Conservation (phyloP, 176 grass and related monocot genomes). For the Calamus simplicifolius region DNA sequence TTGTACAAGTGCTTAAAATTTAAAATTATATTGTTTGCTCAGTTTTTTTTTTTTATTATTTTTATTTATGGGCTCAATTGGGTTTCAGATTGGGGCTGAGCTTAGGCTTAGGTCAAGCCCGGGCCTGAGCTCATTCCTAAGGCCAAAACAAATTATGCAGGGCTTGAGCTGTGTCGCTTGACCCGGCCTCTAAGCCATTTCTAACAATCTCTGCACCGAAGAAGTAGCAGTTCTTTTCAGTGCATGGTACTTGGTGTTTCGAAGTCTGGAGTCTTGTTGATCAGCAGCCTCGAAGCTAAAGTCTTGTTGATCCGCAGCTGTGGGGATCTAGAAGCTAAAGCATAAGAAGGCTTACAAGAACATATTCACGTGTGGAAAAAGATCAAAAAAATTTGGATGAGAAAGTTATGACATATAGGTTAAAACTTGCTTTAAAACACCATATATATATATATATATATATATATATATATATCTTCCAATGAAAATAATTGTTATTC, state of each 20-base stretch:
- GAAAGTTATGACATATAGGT: neutral
- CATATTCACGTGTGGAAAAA: neutral
- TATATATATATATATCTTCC: too few relatives aligned
- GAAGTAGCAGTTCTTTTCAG: constrained; percentile 55
- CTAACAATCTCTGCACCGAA: too few relatives aligned
- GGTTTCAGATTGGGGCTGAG: too few relatives aligned
- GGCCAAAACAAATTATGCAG: neutral
- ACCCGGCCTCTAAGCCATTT: too few relatives aligned
- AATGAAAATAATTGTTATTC: constrained; percentile 64
- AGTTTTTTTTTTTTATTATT: too few relatives aligned
- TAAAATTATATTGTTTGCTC: too few relatives aligned
- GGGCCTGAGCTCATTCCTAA: too few relatives aligned
- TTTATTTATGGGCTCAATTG: too few relatives aligned
- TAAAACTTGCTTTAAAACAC: constrained; percentile 76
- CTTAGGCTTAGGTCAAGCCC: too few relatives aligned
- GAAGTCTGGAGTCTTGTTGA: constrained; percentile 84
- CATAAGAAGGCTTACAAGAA: constrained; percentile 7
- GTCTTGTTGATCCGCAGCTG: constrained; percentile 80
- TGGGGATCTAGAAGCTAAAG: constrained; percentile 24
- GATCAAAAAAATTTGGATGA: neutral
- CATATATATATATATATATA: too few relatives aligned
- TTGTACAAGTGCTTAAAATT: too few relatives aligned
- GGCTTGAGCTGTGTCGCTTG: too few relatives aligned
- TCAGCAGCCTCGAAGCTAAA: constrained; percentile 34
- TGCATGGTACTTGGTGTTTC: constrained; percentile 78